Conservation (phyloP, 1,284 basidiomycete genomes). For the Trametes sp. region DNA sequence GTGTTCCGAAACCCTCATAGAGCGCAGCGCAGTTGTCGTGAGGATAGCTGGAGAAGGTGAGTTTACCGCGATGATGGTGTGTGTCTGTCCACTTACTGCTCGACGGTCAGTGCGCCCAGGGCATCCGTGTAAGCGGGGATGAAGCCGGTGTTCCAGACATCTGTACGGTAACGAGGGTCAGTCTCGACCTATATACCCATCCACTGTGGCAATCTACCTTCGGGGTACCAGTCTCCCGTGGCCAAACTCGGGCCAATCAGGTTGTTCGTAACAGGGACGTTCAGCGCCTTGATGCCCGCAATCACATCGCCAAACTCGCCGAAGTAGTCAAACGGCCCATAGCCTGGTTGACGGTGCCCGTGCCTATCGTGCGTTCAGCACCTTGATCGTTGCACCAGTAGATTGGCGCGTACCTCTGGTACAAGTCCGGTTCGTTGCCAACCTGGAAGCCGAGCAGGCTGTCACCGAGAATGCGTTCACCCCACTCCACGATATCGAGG, state of each 20-base stretch:
- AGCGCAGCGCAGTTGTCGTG: constrained; percentile 68
- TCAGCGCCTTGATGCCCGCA: constrained; percentile 50
- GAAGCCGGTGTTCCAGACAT: constrained; percentile 67
- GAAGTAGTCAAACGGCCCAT: constrained; percentile 55
- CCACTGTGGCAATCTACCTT: constrained; percentile 32
- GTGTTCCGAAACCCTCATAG: constrained; percentile 38
- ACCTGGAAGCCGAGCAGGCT: constrained; percentile 54
- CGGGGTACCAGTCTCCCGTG: constrained; percentile 56
- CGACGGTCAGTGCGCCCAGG: constrained; percentile 60
- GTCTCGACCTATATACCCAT: neutral
- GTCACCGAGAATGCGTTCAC: constrained; percentile 51
- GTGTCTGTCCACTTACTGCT: constrained; percentile 49
- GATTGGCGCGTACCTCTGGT: constrained; percentile 37
- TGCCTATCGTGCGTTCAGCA: constrained; percentile 34
- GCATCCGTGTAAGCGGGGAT: constrained; percentile 54
- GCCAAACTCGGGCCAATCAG: constrained; percentile 70
- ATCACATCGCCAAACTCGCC: constrained; percentile 53
- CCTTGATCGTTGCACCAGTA: too few relatives aligned
- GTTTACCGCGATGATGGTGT: neutral
- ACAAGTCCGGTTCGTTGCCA: constrained; percentile 68
- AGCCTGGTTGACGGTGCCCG: constrained; percentile 42
- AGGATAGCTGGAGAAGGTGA: constrained; percentile 47
- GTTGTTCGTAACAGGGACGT: constrained; percentile 52
- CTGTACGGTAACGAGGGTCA: constrained; percentile 11
- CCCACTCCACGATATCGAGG: constrained; percentile 53